A percentile compares a stretch with the other conserved stretches of the same genome.
phyloP scores from a whole-genome alignment of 305 asterid species.

The Withania somnifera region DNA sequence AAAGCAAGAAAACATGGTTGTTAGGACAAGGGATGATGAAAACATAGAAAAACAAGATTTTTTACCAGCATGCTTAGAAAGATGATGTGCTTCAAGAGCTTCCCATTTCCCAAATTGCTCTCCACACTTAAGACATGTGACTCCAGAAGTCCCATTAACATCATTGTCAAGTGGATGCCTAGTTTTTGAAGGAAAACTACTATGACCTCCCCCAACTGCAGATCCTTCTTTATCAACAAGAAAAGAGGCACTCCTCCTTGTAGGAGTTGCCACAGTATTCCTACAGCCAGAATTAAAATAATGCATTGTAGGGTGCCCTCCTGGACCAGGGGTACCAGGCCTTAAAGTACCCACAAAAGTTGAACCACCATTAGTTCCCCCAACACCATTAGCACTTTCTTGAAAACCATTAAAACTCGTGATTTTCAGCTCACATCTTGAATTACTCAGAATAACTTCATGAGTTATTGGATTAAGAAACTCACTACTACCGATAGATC shows the following conservation, averaged over 20 bases:
- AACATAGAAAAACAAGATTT: not conserved
- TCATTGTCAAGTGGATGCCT: constrained; percentile 32
- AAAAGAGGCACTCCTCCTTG: constrained; percentile 36
- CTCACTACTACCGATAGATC: constrained; percentile 93
- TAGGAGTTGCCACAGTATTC: constrained; percentile 34
- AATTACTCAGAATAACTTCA: constrained; percentile 57
- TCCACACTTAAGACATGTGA: constrained; percentile 65
- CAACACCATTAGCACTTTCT: constrained; percentile 13
- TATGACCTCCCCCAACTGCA: too few relatives aligned
- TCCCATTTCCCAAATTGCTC: constrained; percentile 74
- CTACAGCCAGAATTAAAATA: constrained; percentile 43
- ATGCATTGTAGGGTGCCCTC: constrained; percentile 51
- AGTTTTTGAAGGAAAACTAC: constrained; percentile 23
- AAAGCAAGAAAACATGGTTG: not conserved
- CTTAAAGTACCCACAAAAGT: constrained; percentile 52
- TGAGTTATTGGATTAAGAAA: constrained; percentile 82
- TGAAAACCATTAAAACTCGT: constrained; percentile 49
- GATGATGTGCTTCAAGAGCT: constrained; percentile 74
- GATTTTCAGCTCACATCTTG: constrained; percentile 69
- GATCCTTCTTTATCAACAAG: constrained; percentile 25
- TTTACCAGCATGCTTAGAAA: constrained; percentile 84
- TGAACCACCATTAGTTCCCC: constrained; percentile 19
- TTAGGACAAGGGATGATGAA: not conserved
- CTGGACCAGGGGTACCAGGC: constrained; percentile 86
- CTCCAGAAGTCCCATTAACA: constrained; percentile 21